phyloP scores from a whole-genome alignment of 192 early-diverging fungal genomes.

The Backusella australiensis region DNA sequence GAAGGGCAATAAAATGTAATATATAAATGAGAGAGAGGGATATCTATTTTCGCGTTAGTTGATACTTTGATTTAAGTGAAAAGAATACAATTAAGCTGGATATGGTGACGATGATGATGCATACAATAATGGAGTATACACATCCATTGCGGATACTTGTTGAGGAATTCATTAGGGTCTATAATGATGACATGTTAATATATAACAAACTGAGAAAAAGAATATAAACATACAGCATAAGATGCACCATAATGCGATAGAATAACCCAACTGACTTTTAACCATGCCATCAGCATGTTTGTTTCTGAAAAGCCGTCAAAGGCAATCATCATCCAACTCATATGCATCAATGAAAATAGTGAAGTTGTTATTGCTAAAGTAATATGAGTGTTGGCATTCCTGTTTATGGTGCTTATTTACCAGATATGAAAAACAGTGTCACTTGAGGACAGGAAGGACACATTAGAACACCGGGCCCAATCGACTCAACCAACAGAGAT shows the following conservation, averaged over 20 bases:
- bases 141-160: conserved; percentile 38
- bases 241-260: conserved; percentile 68
- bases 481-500: conserved; percentile 61
- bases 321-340: conserved; percentile 72
- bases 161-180: conserved; percentile 53
- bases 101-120: conserved; percentile 22
- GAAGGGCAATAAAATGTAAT: not conserved
- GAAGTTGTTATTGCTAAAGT: conserved; percentile 64
- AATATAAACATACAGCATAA: conserved; percentile 47
- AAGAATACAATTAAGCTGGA: not conserved
- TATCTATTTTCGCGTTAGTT: not conserved
- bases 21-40: too few relatives aligned
- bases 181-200: not conserved
- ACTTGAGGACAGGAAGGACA: conserved; percentile 61
- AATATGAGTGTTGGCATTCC: not conserved
- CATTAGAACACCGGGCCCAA: conserved; percentile 65
- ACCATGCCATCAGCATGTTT: conserved; percentile 19
- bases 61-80: conserved; percentile 14
- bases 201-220: not conserved
- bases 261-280: conserved; percentile 51
- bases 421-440: conserved; percentile 66
- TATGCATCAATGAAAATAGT: conserved; percentile 69
- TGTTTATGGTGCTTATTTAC: conserved; percentile 35
- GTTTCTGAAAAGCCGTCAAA: conserved; percentile 61
- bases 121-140: conserved; percentile 37